Evolutionary conservation across 495 filamentous ascomycete genomes (phyloP).

Genomic region (Penicillium psychrofluorescens): DNA sequence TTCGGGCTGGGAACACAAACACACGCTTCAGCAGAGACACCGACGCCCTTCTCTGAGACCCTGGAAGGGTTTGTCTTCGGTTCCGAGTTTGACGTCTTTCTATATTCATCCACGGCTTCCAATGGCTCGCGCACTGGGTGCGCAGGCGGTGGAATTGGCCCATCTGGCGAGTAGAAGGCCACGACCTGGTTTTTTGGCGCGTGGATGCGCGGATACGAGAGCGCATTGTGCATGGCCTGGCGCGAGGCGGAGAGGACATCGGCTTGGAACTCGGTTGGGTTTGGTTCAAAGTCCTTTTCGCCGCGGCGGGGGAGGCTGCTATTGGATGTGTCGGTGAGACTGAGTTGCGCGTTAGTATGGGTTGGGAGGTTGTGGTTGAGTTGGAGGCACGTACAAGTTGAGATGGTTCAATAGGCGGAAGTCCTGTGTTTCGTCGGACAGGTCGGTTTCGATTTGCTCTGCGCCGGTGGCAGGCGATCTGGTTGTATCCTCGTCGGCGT

Average conservation of each 20-base stretch:
- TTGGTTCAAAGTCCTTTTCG: conserved; percentile 94
- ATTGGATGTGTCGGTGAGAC: conserved; percentile 26
- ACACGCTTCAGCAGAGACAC: conserved; percentile 29
- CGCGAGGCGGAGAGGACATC: conserved; percentile 69
- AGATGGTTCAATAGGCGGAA: conserved; percentile 66
- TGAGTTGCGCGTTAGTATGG: conserved; percentile 7
- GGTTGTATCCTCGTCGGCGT: conserved; percentile 41
- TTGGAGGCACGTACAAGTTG: conserved; percentile 37
- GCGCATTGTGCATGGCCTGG: conserved; percentile 83
- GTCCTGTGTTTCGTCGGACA: conserved; percentile 81
- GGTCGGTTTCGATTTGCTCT: conserved; percentile 49
- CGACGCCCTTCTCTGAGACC: conserved; percentile 11
- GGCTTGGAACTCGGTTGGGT: conserved; percentile 76
- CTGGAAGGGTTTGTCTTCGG: conserved; percentile 6
- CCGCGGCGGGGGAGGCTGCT: conserved; percentile 64
- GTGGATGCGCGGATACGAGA: conserved; percentile 65
- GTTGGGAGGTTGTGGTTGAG: not conserved
- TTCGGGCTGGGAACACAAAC: conserved; percentile 38
- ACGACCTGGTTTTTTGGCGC: conserved; percentile 43
- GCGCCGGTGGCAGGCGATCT: conserved; percentile 19
- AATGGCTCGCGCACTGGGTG: not conserved
- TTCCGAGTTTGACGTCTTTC: conserved; percentile 8
- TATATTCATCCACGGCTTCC: conserved; percentile 5
- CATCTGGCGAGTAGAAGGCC: conserved; percentile 44
- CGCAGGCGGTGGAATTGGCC: conserved; percentile 18